A percentile compares a stretch with the other conserved stretches of the same genome.
Evolutionary conservation across 2,329 filamentous ascomycete species (phyloP).

Genomic region (Fusarium anguioides): DNA sequence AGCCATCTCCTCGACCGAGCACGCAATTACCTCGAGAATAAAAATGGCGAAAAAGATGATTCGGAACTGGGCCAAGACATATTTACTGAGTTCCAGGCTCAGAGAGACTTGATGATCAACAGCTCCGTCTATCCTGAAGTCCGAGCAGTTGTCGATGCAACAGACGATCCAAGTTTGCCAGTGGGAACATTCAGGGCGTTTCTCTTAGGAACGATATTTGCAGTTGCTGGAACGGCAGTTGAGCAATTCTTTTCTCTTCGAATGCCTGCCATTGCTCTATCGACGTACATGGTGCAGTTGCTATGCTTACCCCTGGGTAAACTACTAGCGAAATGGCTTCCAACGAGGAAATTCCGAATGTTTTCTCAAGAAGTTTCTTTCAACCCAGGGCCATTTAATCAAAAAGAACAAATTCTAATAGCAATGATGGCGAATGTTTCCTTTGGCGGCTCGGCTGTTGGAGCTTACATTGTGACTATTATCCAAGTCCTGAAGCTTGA

Average conservation of each 20-base stretch:
- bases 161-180: slow-evolving; percentile 54
- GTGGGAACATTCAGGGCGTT: slow-evolving; percentile 57
- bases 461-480: slow-evolving; percentile 58
- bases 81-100: slow-evolving; percentile 34
- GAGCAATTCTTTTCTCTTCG: slow-evolving; percentile 56
- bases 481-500: slow-evolving; percentile 59
- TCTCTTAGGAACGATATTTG: slow-evolving; percentile 52
- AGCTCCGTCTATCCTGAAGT: slow-evolving; percentile 56
- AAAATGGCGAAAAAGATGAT: slow-evolving; percentile 12
- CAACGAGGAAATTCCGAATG: slow-evolving; percentile 6
- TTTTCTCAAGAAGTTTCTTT: slow-evolving; percentile 45
- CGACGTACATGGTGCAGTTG: slow-evolving; percentile 55
- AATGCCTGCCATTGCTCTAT: slow-evolving; percentile 54
- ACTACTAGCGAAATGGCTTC: slow-evolving; percentile 45
- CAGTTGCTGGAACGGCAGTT: slow-evolving; percentile 40
- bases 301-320: slow-evolving; percentile 54
- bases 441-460: slow-evolving; percentile 45
- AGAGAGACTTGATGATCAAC: slow-evolving; percentile 47
- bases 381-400: slow-evolving; percentile 63
- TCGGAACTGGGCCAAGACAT: slow-evolving; percentile 29
- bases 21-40: slow-evolving; percentile 51
- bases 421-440: slow-evolving; percentile 67
- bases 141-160: slow-evolving; percentile 58
- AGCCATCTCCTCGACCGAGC: slow-evolving; percentile 54
- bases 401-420: slow-evolving; percentile 66